A percentile compares a stretch with the other conserved stretches of the same genome.
Evolutionary conservation across 73 alveolate genomes (phyloP).

Genomic region (Tetrahymena malaccensis): DNA sequence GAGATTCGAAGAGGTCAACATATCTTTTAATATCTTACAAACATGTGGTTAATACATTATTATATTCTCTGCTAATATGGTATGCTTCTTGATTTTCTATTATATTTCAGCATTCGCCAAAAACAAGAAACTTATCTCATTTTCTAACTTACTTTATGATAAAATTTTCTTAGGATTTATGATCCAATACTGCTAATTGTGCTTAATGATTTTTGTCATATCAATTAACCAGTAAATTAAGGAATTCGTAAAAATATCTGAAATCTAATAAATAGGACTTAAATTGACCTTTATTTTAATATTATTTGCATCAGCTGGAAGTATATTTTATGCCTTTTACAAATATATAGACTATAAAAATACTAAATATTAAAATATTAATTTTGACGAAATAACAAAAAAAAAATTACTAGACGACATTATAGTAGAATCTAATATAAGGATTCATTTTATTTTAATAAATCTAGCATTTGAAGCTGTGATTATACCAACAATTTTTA

Average conservation of each 20-base stretch:
- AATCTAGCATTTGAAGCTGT: not conserved
- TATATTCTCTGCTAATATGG: too few relatives aligned
- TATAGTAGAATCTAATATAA: not conserved
- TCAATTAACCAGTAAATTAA: not conserved
- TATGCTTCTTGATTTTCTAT: not conserved
- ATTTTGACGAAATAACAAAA: not conserved
- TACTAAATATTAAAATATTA: too few relatives aligned
- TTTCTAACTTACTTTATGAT: not conserved
- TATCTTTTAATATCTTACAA: not conserved
- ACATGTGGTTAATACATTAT: not conserved
- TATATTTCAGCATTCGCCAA: not conserved
- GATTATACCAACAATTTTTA: not conserved
- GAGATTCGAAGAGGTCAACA: not conserved
- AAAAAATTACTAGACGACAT: not conserved
- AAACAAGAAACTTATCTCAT: not conserved
- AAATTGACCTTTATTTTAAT: too few relatives aligned
- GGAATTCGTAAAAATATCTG: not conserved
- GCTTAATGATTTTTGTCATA: not conserved
- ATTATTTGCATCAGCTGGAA: not conserved
- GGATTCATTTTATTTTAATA: not conserved
- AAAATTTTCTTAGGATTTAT: not conserved
- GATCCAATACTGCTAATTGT: not conserved
- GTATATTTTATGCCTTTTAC: not conserved
- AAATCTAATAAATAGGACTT: not conserved
- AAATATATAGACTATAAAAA: not conserved